Percentiles rank a stretch among this genome's conserved stretches.
phyloP scores from a whole-genome alignment of 495 filamentous ascomycete species.

The Aspergillus ostianus region DNA sequence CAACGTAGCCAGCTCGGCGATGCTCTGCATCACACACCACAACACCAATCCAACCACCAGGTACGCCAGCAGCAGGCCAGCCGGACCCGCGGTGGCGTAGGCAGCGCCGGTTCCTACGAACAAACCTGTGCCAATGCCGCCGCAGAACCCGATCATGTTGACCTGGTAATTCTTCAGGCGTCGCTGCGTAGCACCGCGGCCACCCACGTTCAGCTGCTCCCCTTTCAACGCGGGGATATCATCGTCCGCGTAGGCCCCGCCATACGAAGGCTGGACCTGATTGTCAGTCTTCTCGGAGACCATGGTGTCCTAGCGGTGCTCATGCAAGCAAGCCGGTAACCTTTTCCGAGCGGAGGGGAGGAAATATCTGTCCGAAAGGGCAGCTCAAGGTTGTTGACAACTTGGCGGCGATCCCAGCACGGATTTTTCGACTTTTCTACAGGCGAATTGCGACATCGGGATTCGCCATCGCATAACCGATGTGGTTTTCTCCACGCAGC shows the following conservation, averaged over 20 bases:
- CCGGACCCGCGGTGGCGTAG: constrained; percentile 64
- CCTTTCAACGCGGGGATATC: constrained; percentile 25
- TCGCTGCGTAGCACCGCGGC: constrained; percentile 35
- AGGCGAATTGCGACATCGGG: neutral
- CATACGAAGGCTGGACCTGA: neutral
- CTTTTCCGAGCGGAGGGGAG: neutral
- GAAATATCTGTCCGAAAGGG: neutral
- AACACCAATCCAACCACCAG: constrained; percentile 64
- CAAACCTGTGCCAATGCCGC: constrained; percentile 63
- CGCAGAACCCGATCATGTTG: constrained; percentile 41
- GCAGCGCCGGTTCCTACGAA: constrained; percentile 73
- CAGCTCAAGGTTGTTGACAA: neutral
- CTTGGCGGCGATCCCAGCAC: neutral
- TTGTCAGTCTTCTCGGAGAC: neutral
- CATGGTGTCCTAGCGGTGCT: neutral
- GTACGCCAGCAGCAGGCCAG: constrained; percentile 68
- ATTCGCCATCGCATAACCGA: neutral
- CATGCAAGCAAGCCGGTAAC: neutral
- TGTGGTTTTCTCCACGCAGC: neutral
- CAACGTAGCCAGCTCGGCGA: constrained; percentile 73
- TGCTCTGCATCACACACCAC: constrained; percentile 54
- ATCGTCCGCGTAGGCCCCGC: constrained; percentile 11
- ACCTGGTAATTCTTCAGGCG: constrained; percentile 40
- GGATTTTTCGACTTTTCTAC: neutral
- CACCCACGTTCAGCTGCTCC: constrained; percentile 37